Evolutionary conservation across 2,329 filamentous ascomycete genomes (phyloP), one percentile per base, ranked within the genome.

Genomic region (Exophiala xenobiotica): DNA sequence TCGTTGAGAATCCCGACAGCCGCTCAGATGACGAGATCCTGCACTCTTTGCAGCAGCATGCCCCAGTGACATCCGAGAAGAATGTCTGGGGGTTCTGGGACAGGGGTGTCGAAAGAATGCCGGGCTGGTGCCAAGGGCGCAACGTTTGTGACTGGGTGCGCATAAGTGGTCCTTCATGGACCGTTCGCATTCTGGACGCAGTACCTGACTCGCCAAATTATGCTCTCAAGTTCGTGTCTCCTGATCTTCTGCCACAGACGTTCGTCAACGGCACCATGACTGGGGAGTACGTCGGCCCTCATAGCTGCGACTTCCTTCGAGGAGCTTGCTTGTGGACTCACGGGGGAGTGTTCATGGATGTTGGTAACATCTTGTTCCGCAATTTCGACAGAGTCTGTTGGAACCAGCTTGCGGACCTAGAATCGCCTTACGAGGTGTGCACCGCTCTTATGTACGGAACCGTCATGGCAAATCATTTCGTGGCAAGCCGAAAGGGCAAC

Each of bases 1-100:
- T 46, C 41, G 26, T 46, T 40, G 44, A 51, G 12, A n/a, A 24
- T 4, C 14, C 14, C 7, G 56, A 57, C 40, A 49, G 31, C 18
- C 50, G 54, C 18, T 41, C 54, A 4, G 46, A 59, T 19, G 45
- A 48, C 31, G 57, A 59, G 11, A 57, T 55, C 22, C 18, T 57
- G 5, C 26, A 19, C n/a, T 39, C 54, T 7, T 29, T 59, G 56
- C n/a, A 41, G 8, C 14, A 50, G 22, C 39, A 49, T 33, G 26
- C 22, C 4, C 53, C 56, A 8, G 46, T 58, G n/a, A 56, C 26
- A 3, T 56, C 53, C 11, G 49, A 58, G 39, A 81, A 81, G 62
- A 80, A 80, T 41, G 67, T 82, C 20, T 83, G 78, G 72, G 78
- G 80, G 61, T 82, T 80, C 66, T 83, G 79, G 79, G 71, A 81